These are phyloP conservation scores for Chlamydomonas sp. DNA, from an alignment of 139 green algal genomes.

Conservation along the genomic window DNA sequence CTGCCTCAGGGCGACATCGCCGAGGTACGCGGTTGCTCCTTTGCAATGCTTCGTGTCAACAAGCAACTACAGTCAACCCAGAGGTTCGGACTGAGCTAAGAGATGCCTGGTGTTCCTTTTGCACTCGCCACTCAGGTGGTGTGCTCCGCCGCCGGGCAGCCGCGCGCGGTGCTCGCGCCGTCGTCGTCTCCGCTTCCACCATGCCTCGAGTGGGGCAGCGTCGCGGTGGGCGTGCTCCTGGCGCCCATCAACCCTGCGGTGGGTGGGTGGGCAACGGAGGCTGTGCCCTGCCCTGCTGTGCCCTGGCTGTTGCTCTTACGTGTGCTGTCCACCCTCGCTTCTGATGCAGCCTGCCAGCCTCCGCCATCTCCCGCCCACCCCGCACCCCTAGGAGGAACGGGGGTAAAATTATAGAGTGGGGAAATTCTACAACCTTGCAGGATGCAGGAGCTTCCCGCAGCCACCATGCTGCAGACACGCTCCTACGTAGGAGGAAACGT, in stretches of 20 bases:
- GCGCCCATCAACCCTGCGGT: conserved; percentile 60
- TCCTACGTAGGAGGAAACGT: no score
- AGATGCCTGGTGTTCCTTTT: no score
- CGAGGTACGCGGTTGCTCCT: conserved; percentile 25
- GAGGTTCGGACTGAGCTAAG: no score
- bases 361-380: no score
- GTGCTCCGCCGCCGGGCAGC: conserved; percentile 25
- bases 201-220: conserved; percentile 75
- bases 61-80: neutral
- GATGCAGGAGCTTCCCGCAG: neutral
- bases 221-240: conserved; percentile 54
- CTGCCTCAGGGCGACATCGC: conserved; percentile 53
- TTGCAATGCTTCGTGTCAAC: neutral
- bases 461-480: no score
- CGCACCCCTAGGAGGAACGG: no score
- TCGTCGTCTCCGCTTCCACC: conserved; percentile 40
- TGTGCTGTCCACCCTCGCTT: no score
- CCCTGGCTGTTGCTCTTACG: no score
- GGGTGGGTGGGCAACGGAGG: no score
- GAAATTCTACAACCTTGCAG: neutral
- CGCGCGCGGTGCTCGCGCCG: conserved; percentile 38
- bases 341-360: no score
- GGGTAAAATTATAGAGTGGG: neutral
- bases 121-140: conserved; percentile 24
- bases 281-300: no score